Base-by-base conservation (phyloP, 2,329 filamentous ascomycete genomes). In the Arthrobotrys pseudoclavata region DNA sequence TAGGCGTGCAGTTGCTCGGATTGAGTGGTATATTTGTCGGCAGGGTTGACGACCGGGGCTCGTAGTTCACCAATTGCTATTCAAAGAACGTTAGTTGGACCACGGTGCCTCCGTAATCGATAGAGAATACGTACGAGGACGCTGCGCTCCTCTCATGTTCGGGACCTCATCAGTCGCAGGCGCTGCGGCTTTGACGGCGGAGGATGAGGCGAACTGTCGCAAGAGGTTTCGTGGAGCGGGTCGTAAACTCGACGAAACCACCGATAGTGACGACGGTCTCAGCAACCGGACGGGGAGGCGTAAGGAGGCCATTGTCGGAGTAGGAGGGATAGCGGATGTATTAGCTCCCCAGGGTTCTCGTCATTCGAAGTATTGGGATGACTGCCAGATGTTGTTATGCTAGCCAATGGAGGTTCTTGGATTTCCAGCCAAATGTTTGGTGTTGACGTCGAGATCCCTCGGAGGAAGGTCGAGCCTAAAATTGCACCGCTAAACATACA, bases 21-120 rank as follows among this genome's bases (percentile, higher is more conserved):
- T 86, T 95, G 96, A 83, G 92, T 91, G 84, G 91, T 88, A 85
- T 94, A 96, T 85, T 96, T 97, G 88, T 98, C 96, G 84, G 92
- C 89, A 74, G 94, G 92, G 47, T 77, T 77, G 37, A 77, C 47
- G 12, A 77, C 67, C 15, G 67, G 74, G 22, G 87, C 91, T 83
- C 92, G 89, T 80, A 97, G 89, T 81, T 89, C 87, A 81, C 89
- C 90, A 74, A 83, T 80, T 64, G 86, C 86, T 87, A 70, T 22
- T 29, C 13, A 50, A 18, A 29, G 3, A 34, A 4, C 29, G 13
- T 18, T 1, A 7, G 55, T 63, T 80, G 69, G 66, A 52, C 37
- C 20, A 61, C 20, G 42, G 47, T 31, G 53, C 5, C 64, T 13
- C 12, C 0, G 4, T 3, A 15, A 31, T 57, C 13, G 13, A 52